Evolutionary conservation across 345 rosid species (phyloP).

Genomic region (Durio zibethinus): DNA sequence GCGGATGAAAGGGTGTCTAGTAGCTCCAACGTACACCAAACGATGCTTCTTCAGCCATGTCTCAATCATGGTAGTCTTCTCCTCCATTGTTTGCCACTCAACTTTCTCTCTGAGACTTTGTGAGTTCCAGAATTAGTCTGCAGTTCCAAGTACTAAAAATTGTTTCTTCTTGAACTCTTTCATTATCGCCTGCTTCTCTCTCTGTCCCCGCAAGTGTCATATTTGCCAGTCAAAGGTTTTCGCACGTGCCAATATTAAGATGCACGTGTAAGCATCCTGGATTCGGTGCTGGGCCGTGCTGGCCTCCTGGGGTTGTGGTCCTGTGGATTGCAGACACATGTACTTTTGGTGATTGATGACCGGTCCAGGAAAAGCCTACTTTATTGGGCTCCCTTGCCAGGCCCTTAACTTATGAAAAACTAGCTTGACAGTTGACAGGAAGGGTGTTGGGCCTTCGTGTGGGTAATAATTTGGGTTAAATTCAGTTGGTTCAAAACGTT

Average conservation of each 20-base stretch:
- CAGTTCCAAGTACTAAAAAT: neutral
- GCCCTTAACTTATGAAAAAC: neutral
- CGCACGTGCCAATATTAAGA: neutral
- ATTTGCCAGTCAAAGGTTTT: neutral
- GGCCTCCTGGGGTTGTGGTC: neutral
- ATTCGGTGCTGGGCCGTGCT: neutral
- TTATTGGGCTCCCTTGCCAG: neutral
- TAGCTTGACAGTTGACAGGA: neutral
- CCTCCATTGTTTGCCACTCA: neutral
- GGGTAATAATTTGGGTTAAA: neutral
- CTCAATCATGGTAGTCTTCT: slow-evolving; percentile 31
- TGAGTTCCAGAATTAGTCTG: neutral
- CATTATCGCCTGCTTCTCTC: neutral
- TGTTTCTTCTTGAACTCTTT: neutral
- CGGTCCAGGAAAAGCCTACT: too few species aligned
- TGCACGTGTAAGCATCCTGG: neutral
- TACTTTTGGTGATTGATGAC: neutral
- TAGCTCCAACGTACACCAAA: slow-evolving; percentile 52
- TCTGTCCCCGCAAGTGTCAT: neutral
- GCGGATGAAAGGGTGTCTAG: slow-evolving; percentile 62
- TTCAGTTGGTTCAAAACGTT: too few species aligned
- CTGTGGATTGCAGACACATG: neutral
- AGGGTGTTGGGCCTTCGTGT: neutral
- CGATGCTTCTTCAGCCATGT: slow-evolving; percentile 67
- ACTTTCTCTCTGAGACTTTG: neutral